These are phyloP conservation scores for Malassezia caprae DNA, from an alignment of 1,284 basidiomycete genomes.

Conservation along the genomic window DNA sequence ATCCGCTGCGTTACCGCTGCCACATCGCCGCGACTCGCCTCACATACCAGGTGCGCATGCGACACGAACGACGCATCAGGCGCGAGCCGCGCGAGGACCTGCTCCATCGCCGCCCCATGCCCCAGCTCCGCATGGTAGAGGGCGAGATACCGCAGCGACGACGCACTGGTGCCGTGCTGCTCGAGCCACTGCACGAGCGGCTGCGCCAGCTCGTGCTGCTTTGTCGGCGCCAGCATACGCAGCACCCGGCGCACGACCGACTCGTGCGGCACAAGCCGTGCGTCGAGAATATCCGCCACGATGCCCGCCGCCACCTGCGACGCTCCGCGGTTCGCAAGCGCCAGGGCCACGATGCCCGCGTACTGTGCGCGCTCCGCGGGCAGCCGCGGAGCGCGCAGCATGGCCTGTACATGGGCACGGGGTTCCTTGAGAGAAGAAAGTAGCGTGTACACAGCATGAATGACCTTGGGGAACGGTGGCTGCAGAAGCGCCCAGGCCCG, in stretches of 20 bases:
- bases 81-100: not conserved
- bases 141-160: slow-evolving; percentile 2
- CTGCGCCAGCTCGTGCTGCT: slow-evolving; percentile 1
- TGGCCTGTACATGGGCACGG: not conserved
- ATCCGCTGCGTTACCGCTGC: not conserved
- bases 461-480: slow-evolving; percentile 14
- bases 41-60: not conserved
- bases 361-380: not conserved
- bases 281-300: not conserved
- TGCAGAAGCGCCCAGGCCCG: slow-evolving; percentile 11
- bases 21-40: slow-evolving; percentile 7
- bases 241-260: slow-evolving; percentile 10
- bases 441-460: slow-evolving; percentile 9
- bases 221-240: slow-evolving; percentile 1
- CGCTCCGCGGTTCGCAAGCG: slow-evolving; percentile 14
- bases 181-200: slow-evolving; percentile 11
- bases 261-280: not conserved
- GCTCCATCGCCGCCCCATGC: not conserved
- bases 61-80: not conserved
- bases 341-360: slow-evolving; percentile 4
- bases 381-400: not conserved
- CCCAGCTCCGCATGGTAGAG: slow-evolving; percentile 7
- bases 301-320: slow-evolving; percentile 6
- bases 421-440: slow-evolving; percentile 2
- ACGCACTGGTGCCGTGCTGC: not conserved